Percentiles rank a stretch among this genome's conserved stretches.
phyloP scores from a whole-genome alignment of 805 yeast genomes.

The Komagataella phaffii region DNA sequence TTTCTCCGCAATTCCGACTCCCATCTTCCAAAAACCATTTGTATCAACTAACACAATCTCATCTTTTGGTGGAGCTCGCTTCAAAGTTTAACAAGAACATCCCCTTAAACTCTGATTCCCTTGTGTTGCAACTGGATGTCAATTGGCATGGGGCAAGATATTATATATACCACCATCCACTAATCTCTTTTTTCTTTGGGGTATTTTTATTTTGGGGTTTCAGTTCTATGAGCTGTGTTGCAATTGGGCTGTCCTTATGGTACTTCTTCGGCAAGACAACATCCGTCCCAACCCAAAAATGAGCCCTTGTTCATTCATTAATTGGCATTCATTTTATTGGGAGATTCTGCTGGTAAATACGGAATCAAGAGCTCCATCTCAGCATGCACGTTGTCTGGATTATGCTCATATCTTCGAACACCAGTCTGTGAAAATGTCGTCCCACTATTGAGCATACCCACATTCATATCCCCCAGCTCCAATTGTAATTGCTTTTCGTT shows the following conservation, averaged over 20 bases:
- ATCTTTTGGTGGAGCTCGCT: neutral
- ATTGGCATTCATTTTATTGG: constrained; percentile 12
- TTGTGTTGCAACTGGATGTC: constrained; percentile 12
- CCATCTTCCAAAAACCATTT: neutral
- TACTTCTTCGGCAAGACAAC: constrained; percentile 3
- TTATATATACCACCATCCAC: constrained; percentile 22
- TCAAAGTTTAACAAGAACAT: neutral
- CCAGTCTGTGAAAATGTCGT: neutral
- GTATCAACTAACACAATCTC: neutral
- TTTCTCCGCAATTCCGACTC: neutral
- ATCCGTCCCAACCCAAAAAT: neutral
- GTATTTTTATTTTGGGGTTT: constrained; percentile 22
- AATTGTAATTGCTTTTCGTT: constrained; percentile 10
- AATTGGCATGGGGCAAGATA: constrained; percentile 29
- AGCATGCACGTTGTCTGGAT: neutral
- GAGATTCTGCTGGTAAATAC: constrained; percentile 19
- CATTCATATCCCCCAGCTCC: constrained; percentile 9
- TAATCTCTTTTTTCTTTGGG: constrained; percentile 21
- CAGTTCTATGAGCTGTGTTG: constrained; percentile 18
- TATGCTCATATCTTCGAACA: neutral
- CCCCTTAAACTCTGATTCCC: neutral
- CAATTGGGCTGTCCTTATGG: constrained; percentile 15
- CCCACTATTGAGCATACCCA: constrained; percentile 4
- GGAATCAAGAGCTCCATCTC: constrained; percentile 10
- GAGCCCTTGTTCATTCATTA: constrained; percentile 1